Base-by-base conservation (phyloP, 495 filamentous ascomycete species). In the Talaromyces adpressus region DNA sequence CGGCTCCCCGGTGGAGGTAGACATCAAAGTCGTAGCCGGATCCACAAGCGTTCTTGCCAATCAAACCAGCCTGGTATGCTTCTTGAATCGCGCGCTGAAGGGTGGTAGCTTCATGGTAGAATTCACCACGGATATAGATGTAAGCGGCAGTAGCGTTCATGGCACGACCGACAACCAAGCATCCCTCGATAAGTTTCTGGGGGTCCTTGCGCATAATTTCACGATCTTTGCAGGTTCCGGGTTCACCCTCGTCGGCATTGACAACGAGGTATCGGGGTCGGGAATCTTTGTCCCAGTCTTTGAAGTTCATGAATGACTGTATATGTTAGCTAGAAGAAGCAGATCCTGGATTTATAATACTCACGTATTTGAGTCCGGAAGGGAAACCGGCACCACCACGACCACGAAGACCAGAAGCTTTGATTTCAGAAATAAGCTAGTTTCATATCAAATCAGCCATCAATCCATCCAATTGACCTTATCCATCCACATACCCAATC, bases 171-270 rank as follows among this genome's bases (percentile, higher is more conserved):
- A 96, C 95, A 49, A 98, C 92, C 64, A 98, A 79, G 77, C 94
- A 98, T 69, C 94, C 94, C 80, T 98, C 94, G 67, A 98, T 82
- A 63, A 98, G 87, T 82, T 98, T 98, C 81, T 98, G 94, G 52
- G 94, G 94, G 73, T 98, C 95, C 78, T 98, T 98, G 75, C 94
- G 91, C 93, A 98, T 98, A 71, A 98, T 98, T 77, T 98, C 95
- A 72, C 94, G 90, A 75, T 98, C 94, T 80, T 98, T 98, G 88
- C 94, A 98, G 34, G 94, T 98, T 72, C 94, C 94, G 8, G 94
- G 94, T 77, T 98, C 94, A 72, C 94, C 94, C 82, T 98, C 94
- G 73, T 98, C 94, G 67, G 94, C 94, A 70, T 98, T 98, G 80
- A 98, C 90, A 59, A 98, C 92, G 49, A 98, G 82, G 70, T 98